Percentiles rank a stretch among this genome's conserved stretches.
These are phyloP conservation scores for Verbascum thapsus DNA, from an alignment of 257 asterid genomes.

Conservation along the genomic window DNA sequence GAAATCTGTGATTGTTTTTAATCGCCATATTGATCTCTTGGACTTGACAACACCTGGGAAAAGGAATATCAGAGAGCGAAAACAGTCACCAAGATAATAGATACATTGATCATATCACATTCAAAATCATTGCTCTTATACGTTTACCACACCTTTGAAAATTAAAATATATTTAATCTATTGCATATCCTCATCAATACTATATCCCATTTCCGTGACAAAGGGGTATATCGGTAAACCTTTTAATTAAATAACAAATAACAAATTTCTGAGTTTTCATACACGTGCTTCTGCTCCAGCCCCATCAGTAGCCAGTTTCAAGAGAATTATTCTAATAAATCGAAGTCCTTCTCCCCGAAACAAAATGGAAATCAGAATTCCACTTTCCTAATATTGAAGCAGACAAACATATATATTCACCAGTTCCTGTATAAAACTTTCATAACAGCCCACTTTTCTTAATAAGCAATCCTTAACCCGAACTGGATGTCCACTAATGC, in stretches of 20 bases:
- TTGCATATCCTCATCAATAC: background rate
- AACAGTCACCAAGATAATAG: background rate
- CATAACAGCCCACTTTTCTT: background rate
- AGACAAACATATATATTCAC: background rate
- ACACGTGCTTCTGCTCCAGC: constrained; percentile 7
- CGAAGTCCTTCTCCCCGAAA: background rate
- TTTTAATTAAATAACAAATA: background rate
- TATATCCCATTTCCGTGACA: background rate
- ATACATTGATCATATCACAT: background rate
- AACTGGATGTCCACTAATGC: background rate
- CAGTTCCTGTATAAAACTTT: background rate
- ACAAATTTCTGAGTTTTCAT: background rate
- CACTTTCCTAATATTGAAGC: background rate
- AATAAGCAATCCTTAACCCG: background rate
- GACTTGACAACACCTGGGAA: constrained; percentile 79
- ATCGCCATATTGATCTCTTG: constrained; percentile 83
- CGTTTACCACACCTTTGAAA: background rate
- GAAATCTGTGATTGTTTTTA: constrained; percentile 77
- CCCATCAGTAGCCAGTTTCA: background rate
- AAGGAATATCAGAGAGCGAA: constrained; percentile 19
- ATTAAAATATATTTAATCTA: background rate
- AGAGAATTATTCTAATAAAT: too few relatives aligned
- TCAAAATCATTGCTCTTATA: background rate
- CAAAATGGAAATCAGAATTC: background rate
- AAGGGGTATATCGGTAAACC: background rate